These are phyloP conservation scores for Capsaspora owczarzaki DNA, from an alignment of 78 protist species.

Conservation along the genomic window DNA sequence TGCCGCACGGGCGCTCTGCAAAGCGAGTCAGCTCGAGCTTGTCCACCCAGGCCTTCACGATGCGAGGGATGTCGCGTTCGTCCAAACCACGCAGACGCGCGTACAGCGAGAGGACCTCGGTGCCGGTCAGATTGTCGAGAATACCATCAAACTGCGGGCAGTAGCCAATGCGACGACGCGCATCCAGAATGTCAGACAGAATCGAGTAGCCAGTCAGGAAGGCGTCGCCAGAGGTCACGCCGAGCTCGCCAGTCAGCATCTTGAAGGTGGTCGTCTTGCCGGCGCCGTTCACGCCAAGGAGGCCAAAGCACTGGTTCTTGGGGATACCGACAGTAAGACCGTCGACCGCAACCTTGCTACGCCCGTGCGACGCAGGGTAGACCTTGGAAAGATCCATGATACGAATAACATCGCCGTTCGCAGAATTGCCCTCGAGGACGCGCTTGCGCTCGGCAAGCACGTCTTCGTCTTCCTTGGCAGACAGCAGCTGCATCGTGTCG, in stretches of 20 bases:
- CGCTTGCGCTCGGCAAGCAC: not conserved
- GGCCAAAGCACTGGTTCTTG: not conserved
- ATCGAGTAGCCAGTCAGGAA: not conserved
- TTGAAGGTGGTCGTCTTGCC: conserved; percentile 43
- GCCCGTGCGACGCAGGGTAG: not conserved
- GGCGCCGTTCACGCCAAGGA: not conserved
- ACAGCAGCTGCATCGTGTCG: too few relatives aligned
- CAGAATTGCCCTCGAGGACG: not conserved
- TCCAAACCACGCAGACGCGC: conserved; percentile 61
- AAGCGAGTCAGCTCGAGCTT: not conserved
- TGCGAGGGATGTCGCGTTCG: not conserved
- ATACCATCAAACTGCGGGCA: conserved; percentile 60
- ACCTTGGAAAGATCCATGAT: not conserved
- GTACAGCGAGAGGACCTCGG: conserved; percentile 67
- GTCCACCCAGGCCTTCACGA: not conserved
- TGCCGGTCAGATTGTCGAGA: conserved; percentile 33
- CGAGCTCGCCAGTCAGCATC: conserved; percentile 34
- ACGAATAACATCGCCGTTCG: not conserved
- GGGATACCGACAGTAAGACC: not conserved
- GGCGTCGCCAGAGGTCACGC: conserved; percentile 14
- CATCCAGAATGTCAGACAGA: not conserved
- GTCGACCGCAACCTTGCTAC: not conserved
- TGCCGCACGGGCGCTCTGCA: conserved; percentile 2
- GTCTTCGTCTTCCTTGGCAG: not conserved
- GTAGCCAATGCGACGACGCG: conserved; percentile 49